phyloP scores from a whole-genome alignment of 371 early-diverging fungal species.

The Mortierella sp. region DNA sequence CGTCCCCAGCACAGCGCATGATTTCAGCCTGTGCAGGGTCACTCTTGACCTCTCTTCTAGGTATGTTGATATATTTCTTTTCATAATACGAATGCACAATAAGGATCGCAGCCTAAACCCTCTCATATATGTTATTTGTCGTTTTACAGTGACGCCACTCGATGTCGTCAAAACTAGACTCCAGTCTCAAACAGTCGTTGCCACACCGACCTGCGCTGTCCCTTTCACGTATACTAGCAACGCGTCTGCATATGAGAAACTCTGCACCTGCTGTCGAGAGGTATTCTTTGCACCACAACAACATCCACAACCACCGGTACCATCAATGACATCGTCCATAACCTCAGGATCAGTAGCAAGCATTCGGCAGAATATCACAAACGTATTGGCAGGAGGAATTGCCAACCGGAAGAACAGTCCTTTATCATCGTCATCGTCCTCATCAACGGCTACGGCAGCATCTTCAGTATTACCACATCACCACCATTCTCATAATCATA shows the following conservation, averaged over 20 bases:
- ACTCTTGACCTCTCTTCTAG: slow-evolving; percentile 74
- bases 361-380: slow-evolving; percentile 35
- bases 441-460: slow-evolving; percentile 11
- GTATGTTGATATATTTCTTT: slow-evolving; percentile 44
- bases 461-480: slow-evolving; percentile 24
- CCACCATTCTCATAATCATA: slow-evolving; percentile 24
- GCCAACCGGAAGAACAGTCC: background rate
- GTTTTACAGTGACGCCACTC: slow-evolving; percentile 83
- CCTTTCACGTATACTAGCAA: slow-evolving; percentile 37
- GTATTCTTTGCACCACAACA: slow-evolving; percentile 38
- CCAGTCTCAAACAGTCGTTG: slow-evolving; percentile 75
- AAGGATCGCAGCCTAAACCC: too few species aligned
- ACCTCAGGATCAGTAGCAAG: slow-evolving; percentile 13
- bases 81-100: background rate
- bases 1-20: slow-evolving; percentile 63
- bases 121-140: background rate
- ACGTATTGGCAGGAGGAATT: slow-evolving; percentile 23
- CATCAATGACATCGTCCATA: background rate
- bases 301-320: slow-evolving; percentile 1
- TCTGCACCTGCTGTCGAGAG: slow-evolving; percentile 49
- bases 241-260: slow-evolving; percentile 44
- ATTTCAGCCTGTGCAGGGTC: slow-evolving; percentile 85
- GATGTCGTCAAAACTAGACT: slow-evolving; percentile 94
- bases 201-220: slow-evolving; percentile 36
- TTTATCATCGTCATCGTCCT: slow-evolving; percentile 2